Conservation (phyloP, 345 rosid species). For the Moringa oleifera region DNA sequence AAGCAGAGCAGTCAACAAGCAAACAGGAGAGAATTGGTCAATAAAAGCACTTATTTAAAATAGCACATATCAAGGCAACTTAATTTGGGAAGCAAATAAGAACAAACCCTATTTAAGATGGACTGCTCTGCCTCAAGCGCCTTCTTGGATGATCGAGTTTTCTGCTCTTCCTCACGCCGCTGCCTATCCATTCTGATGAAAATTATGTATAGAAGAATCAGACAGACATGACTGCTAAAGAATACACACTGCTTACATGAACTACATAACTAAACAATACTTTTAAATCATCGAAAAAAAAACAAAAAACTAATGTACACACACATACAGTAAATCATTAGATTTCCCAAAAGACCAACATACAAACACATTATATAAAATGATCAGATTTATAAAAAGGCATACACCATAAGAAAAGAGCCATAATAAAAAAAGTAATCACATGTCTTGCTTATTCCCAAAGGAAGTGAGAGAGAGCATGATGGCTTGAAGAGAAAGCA, state of each 20-base stretch:
- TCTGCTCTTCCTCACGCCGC: constrained; percentile 93
- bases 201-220: background rate
- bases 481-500: background rate
- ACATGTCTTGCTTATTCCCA: background rate
- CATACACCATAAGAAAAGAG: background rate
- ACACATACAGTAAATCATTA: background rate
- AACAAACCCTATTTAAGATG: constrained; percentile 60
- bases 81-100: constrained; percentile 11
- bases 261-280: background rate
- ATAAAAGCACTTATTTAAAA: background rate
- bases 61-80: constrained; percentile 5
- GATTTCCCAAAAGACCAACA: no score
- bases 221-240: background rate
- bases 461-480: background rate
- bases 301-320: background rate
- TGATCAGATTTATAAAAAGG: constrained; percentile 1
- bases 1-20: constrained; percentile 6
- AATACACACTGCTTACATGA: background rate
- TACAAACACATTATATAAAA: no score
- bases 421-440: background rate
- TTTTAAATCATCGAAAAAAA: no score
- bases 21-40: background rate
- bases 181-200: constrained; percentile 85
- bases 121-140: constrained; percentile 83
- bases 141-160: constrained; percentile 80